Base-by-base conservation (phyloP, 768 basidiomycete genomes). In the Leucosporidium creatinivorum region DNA sequence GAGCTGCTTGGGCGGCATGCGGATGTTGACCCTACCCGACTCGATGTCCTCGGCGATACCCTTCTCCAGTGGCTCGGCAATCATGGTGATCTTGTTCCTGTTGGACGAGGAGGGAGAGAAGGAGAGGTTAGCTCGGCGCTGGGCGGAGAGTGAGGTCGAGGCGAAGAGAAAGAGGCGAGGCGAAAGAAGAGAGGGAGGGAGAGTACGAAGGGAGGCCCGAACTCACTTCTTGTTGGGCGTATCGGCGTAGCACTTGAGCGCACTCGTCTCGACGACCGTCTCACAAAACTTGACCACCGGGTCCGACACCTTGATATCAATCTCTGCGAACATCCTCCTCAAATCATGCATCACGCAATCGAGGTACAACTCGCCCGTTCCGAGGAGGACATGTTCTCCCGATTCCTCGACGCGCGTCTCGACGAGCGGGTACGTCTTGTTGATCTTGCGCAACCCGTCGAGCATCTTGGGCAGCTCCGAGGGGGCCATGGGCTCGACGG, bases 251-350 rank as follows among this genome's bases (percentile, higher is more conserved):
- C 94, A 98, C 80, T 98, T 99, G 70, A 99, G 80, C 5, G 94
- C 96, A 73, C 89, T 92, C 39, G 94, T 98, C 82, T 99, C 96
- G 72, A 97, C 81, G 26, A 98, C 94, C 2, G 96, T 99, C 81
- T 99, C 96, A 76, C 91, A 89, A 81, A 99, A 99, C 77, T 92
- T 91, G 21, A 93, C 94, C 49, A 98, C 93, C 2, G 96, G 96
- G 81, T 99, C 96, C 28, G 94, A 98, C 19, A 98, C 93, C 82
- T 99, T 99, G 83, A 99, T 97, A 82, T 99, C 96, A 73, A 98
- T 96, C 81, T 99, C 96, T 36, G 93, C 87, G 80, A 94, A 99
- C 68, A 98, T 76, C 68, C 84, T 85, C 69, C 96, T 83, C 60
- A 99, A 80, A 79, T 99, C 96, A 75, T 99, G 94, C 87, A 99